phyloP scores from a whole-genome alignment of 2,329 filamentous ascomycete genomes.

The Pyrenochaeta sp. region DNA sequence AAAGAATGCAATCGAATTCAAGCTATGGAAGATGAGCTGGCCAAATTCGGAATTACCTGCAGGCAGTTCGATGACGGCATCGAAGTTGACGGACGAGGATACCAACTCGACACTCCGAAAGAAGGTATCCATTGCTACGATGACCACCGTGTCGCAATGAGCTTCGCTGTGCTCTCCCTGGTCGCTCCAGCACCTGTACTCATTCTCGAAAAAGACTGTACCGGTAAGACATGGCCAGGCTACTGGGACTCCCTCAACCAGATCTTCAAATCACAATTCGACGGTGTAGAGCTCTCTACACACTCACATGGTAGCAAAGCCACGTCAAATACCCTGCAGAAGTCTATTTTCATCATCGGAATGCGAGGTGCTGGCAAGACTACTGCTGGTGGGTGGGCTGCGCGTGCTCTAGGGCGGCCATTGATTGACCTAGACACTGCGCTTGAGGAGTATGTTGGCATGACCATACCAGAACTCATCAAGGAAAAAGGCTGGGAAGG shows the following conservation, averaged over 20 bases:
- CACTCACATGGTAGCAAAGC: slow-evolving; percentile 47
- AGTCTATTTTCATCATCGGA: slow-evolving; percentile 91
- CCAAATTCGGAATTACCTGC: slow-evolving; percentile 89
- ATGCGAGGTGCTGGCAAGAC: slow-evolving; percentile 99
- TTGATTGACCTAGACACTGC: slow-evolving; percentile 89
- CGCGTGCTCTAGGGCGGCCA: slow-evolving; percentile 75
- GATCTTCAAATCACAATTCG: slow-evolving; percentile 78
- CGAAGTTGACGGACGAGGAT: slow-evolving; percentile 69
- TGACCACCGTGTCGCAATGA: slow-evolving; percentile 98
- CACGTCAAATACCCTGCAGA: slow-evolving; percentile 49
- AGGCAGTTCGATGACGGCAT: slow-evolving; percentile 95
- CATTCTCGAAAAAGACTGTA: slow-evolving; percentile 89
- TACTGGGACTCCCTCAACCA: slow-evolving; percentile 94
- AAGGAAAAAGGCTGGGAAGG: slow-evolving; percentile 82
- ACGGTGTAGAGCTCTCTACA: slow-evolving; percentile 70
- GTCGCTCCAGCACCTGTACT: slow-evolving; percentile 75
- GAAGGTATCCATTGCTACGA: slow-evolving; percentile 89
- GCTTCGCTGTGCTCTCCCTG: slow-evolving; percentile 87
- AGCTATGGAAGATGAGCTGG: slow-evolving; percentile 93
- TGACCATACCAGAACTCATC: slow-evolving; percentile 87
- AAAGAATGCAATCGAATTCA: slow-evolving; percentile 98
- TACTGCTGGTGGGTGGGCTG: slow-evolving; percentile 87
- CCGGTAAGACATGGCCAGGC: slow-evolving; percentile 97
- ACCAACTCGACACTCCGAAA: slow-evolving; percentile 60
- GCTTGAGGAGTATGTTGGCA: slow-evolving; percentile 76